phyloP scores from a whole-genome alignment of 129 eudicot genomes.

The Tagetes erecta region DNA sequence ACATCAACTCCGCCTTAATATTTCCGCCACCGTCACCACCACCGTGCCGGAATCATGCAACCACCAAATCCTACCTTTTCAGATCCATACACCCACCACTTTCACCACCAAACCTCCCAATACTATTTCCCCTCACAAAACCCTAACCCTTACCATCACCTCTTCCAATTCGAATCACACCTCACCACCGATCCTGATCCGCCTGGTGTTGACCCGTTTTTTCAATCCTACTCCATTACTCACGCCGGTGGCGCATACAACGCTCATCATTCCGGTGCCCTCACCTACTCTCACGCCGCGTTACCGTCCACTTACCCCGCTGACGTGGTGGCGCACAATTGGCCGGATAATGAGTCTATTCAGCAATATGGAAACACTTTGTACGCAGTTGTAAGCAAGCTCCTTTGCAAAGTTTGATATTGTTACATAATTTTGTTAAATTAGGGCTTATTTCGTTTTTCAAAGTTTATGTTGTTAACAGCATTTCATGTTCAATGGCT shows the following conservation, averaged over 20 bases:
- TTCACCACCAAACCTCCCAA: conserved; percentile 2
- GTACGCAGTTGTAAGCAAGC: conserved; percentile 29
- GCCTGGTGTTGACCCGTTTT: conserved; percentile 39
- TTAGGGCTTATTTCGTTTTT: not conserved
- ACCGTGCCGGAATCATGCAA: conserved; percentile 3
- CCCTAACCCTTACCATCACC: conserved; percentile 48
- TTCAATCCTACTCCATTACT: conserved; percentile 19
- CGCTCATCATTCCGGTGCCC: conserved; percentile 30
- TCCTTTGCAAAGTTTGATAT: not conserved
- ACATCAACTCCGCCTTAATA: not conserved
- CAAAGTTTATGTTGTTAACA: not conserved
- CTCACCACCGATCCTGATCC: conserved; percentile 26
- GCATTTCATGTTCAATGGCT: too few relatives aligned
- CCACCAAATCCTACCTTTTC: conserved; percentile 22
- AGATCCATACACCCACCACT: conserved; percentile 8
- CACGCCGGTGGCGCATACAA: conserved; percentile 24
- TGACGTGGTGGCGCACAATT: conserved; percentile 25
- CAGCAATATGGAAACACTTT: conserved; percentile 23
- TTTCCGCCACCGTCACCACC: conserved; percentile 14
- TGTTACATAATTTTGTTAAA: too few relatives aligned
- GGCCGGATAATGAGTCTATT: conserved; percentile 23
- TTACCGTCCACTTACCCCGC: conserved; percentile 28
- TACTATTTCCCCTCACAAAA: conserved; percentile 26
- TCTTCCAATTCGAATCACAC: conserved; percentile 5
- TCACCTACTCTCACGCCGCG: conserved; percentile 35